phyloP scores from a whole-genome alignment of 2,329 filamentous ascomycete species.

The Aspergillus ochraceus region DNA sequence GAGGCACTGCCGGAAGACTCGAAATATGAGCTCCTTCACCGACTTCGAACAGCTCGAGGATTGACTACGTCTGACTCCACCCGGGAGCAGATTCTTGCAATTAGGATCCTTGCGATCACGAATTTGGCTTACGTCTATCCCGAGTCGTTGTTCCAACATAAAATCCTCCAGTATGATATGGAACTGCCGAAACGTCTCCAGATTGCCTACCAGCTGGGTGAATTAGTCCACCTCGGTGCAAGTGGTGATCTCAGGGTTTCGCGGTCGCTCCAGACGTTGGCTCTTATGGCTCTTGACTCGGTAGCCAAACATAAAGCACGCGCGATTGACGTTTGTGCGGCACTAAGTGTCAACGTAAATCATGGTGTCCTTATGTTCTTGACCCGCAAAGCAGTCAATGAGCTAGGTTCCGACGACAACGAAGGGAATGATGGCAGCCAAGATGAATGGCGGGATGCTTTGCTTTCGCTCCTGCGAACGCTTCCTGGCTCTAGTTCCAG shows the following conservation, averaged over 20 bases:
- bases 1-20: slow-evolving; percentile 68
- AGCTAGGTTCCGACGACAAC: slow-evolving; percentile 66
- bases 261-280: slow-evolving; percentile 75
- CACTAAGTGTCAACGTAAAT: slow-evolving; percentile 93
- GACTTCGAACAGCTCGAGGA: slow-evolving; percentile 79
- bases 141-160: slow-evolving; percentile 80
- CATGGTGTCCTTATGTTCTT: slow-evolving; percentile 94
- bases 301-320: slow-evolving; percentile 76
- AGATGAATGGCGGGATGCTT: slow-evolving; percentile 85
- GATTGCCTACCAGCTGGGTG: slow-evolving; percentile 86
- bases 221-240: slow-evolving; percentile 81
- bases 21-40: slow-evolving; percentile 82
- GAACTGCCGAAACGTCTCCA: slow-evolving; percentile 89
- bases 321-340: slow-evolving; percentile 77
- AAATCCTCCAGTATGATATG: slow-evolving; percentile 80
- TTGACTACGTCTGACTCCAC: slow-evolving; percentile 65
- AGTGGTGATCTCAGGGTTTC: slow-evolving; percentile 69
- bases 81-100: slow-evolving; percentile 73
- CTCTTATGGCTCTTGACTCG: slow-evolving; percentile 80
- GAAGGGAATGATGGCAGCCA: slow-evolving; percentile 62
- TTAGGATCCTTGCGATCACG: slow-evolving; percentile 81
- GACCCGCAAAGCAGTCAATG: slow-evolving; percentile 83
- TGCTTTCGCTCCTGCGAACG: slow-evolving; percentile 84
- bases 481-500: slow-evolving; percentile 71
- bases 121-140: slow-evolving; percentile 88